Percentiles rank a stretch among this genome's conserved stretches.
Conservation (phyloP, 176 grass and related monocot genomes). For the Lolium perenne region DNA sequence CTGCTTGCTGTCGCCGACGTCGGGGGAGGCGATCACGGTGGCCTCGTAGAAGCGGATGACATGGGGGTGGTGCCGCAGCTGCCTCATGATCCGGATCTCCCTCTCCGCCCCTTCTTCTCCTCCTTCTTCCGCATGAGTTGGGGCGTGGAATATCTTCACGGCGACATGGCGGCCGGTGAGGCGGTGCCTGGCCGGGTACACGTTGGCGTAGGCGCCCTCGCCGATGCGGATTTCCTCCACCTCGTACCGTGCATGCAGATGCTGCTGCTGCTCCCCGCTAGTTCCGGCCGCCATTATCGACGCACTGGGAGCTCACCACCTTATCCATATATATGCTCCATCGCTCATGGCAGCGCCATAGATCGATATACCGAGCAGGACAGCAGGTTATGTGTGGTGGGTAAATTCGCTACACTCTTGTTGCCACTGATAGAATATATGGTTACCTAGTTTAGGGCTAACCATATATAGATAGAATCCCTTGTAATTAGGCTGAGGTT, state of each 20-base stretch:
- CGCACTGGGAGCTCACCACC: not conserved
- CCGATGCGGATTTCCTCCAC: not conserved
- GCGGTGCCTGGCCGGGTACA: constrained; percentile 11
- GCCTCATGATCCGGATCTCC: constrained; percentile 63
- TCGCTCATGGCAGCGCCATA: not conserved
- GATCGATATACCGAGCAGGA: not conserved
- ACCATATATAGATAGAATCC: no score
- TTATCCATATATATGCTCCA: not conserved
- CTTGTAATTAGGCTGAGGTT: no score
- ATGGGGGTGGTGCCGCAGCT: constrained; percentile 67
- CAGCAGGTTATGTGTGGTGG: not conserved
- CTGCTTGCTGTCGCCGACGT: not conserved
- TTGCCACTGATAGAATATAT: no score
- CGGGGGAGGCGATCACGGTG: constrained; percentile 38
- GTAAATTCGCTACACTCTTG: not conserved
- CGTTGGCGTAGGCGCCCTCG: not conserved
- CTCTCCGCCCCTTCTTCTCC: constrained; percentile 34
- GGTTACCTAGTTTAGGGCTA: no score
- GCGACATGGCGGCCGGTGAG: constrained; percentile 20
- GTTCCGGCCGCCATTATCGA: not conserved
- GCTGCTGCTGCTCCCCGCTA: not conserved
- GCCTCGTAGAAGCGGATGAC: constrained; percentile 65
- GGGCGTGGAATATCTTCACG: constrained; percentile 22
- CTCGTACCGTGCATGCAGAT: constrained; percentile 8
- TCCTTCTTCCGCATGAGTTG: not conserved